Conservation (phyloP, 2,329 filamentous ascomycete species). For the Penicillium janthinellum region DNA sequence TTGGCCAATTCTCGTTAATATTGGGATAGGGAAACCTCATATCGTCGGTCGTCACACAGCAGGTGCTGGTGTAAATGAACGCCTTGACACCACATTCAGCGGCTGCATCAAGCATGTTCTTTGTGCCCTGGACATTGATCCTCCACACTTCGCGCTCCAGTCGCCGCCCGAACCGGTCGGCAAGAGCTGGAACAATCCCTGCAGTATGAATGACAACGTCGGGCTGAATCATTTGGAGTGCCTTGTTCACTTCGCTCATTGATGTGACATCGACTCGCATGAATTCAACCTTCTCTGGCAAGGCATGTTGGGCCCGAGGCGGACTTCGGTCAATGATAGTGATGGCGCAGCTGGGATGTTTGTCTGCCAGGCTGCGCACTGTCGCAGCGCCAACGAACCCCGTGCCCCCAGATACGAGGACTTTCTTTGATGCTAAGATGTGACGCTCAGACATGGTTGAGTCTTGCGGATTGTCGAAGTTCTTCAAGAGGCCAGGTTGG, state of each 20-base stretch:
- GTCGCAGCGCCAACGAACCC: constrained; percentile 46
- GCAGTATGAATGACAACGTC: constrained; percentile 58
- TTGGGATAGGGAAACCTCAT: constrained; percentile 39
- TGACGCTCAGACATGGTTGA: neutral
- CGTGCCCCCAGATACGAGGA: constrained; percentile 43
- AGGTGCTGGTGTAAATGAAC: constrained; percentile 60
- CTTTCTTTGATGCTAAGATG: constrained; percentile 21
- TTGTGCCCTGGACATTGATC: constrained; percentile 59
- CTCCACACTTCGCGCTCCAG: constrained; percentile 47
- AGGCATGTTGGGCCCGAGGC: constrained; percentile 30
- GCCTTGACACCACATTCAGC: constrained; percentile 48
- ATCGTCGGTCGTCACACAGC: constrained; percentile 58
- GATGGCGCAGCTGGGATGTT: constrained; percentile 39
- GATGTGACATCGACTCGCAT: constrained; percentile 40
- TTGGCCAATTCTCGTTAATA: constrained; percentile 45
- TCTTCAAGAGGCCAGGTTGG: neutral
- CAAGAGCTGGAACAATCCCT: constrained; percentile 46
- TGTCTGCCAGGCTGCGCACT: constrained; percentile 40
- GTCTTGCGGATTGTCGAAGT: neutral
- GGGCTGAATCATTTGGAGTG: constrained; percentile 47
- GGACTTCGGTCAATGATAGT: constrained; percentile 41
- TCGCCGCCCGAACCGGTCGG: constrained; percentile 40
- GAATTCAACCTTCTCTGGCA: constrained; percentile 30
- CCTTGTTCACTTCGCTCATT: constrained; percentile 28
- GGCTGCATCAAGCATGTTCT: constrained; percentile 54